phyloP scores from a whole-genome alignment of 176 grass and related monocot species.

The Cenchrus americanus region DNA sequence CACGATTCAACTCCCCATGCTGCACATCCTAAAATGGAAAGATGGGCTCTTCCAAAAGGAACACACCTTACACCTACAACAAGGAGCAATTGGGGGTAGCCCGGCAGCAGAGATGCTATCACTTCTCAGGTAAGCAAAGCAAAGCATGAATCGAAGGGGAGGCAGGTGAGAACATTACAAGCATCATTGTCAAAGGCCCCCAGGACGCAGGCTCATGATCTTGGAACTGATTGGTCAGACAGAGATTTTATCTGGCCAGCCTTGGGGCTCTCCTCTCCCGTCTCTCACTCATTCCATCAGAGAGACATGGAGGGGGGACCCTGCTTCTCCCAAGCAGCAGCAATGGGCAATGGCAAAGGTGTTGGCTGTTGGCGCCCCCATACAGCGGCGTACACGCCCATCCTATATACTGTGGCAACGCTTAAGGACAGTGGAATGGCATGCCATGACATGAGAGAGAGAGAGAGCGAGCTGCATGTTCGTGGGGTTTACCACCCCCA shows the following conservation, averaged over 20 bases:
- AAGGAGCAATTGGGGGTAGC: slow-evolving; percentile 36
- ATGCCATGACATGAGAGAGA: background rate
- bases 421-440: background rate
- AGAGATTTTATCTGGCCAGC: slow-evolving; percentile 15
- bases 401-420: background rate
- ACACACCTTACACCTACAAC: slow-evolving; percentile 36
- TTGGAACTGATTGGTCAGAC: slow-evolving; percentile 48
- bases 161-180: slow-evolving; percentile 30
- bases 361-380: slow-evolving; percentile 18
- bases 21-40: slow-evolving; percentile 60
- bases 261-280: slow-evolving; percentile 33
- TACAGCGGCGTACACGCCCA: slow-evolving; percentile 5
- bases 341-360: slow-evolving; percentile 23
- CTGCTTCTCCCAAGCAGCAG: slow-evolving; percentile 12
- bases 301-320: slow-evolving; percentile 32
- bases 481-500: slow-evolving; percentile 52
- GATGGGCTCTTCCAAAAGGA: slow-evolving; percentile 59
- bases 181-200: slow-evolving; percentile 6
- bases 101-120: slow-evolving; percentile 15
- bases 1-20: slow-evolving; percentile 19
- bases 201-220: slow-evolving; percentile 50
- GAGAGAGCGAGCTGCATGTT: background rate
- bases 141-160: slow-evolving; percentile 23
- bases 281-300: slow-evolving; percentile 39
- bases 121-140: slow-evolving; percentile 39